Conservation (phyloP, 805 yeast species). For the Spathaspora boniae region DNA sequence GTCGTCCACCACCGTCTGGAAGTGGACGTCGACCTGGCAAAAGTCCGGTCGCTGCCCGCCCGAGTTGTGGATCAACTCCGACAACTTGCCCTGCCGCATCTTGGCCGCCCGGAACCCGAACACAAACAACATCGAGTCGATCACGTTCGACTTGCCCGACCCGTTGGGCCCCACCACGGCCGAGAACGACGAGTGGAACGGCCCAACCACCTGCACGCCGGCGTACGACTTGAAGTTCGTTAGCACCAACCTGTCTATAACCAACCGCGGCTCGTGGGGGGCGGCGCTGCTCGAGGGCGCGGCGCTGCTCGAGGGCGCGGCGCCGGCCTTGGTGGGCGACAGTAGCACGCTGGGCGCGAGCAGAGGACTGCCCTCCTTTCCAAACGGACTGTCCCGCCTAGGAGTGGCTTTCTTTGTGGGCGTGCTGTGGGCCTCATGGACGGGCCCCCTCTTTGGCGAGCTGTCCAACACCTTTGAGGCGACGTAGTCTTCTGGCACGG, state of each 20-base stretch:
- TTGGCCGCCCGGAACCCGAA: slow-evolving; percentile 96
- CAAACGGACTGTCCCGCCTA: not conserved
- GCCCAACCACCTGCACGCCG: slow-evolving; percentile 89
- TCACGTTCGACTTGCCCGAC: slow-evolving; percentile 95
- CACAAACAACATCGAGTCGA: slow-evolving; percentile 92
- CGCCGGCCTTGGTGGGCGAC: slow-evolving; percentile 29
- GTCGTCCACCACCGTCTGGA: slow-evolving; percentile 69
- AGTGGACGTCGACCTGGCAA: slow-evolving; percentile 91
- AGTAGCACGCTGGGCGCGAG: slow-evolving; percentile 9
- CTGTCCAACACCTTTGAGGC: too few species aligned
- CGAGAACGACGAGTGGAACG: slow-evolving; percentile 88
- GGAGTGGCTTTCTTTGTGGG: not conserved
- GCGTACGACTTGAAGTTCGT: slow-evolving; percentile 94
- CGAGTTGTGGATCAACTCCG: slow-evolving; percentile 90
- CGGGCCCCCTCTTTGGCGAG: too few species aligned
- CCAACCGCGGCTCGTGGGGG: slow-evolving; percentile 53
- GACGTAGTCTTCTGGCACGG: not conserved
- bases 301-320: too few species aligned
- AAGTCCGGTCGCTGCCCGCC: slow-evolving; percentile 51
- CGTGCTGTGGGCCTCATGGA: too few species aligned
- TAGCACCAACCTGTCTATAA: slow-evolving; percentile 68
- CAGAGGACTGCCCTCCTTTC: slow-evolving; percentile 6
- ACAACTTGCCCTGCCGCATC: slow-evolving; percentile 93
- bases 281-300: too few species aligned
- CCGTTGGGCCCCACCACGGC: slow-evolving; percentile 99